Percentiles rank a stretch among this genome's conserved stretches.
Evolutionary conservation across 164 flowering plant species (phyloP).

Genomic region (Aristolochia contorta): DNA sequence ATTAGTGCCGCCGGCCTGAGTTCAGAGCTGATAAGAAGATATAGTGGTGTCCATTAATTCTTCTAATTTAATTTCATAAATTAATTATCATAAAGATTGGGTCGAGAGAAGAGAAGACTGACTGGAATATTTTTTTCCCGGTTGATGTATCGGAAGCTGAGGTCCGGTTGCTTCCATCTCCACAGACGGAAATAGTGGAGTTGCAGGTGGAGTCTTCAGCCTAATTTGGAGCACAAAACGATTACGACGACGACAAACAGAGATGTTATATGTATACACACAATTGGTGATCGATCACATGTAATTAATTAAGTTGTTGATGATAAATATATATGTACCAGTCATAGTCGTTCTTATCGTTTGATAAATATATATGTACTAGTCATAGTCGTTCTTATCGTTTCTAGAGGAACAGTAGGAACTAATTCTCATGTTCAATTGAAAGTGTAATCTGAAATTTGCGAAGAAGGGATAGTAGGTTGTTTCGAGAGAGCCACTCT

Average conservation of each 20-base stretch:
- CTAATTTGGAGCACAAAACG: conserved; percentile 11
- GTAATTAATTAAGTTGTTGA: background rate
- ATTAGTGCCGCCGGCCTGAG: too few relatives aligned
- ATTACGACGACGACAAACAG: background rate
- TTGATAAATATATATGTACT: too few relatives aligned
- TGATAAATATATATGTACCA: too few relatives aligned
- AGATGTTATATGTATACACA: background rate
- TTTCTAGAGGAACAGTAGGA: conserved; percentile 19
- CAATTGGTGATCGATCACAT: background rate
- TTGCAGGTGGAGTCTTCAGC: conserved; percentile 75
- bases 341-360: background rate
- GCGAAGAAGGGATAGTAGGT: too few relatives aligned
- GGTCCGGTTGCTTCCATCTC: conserved; percentile 53
- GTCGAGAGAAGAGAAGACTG: background rate
- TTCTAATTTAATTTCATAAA: too few relatives aligned
- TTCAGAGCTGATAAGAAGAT: too few relatives aligned
- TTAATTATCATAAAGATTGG: too few relatives aligned
- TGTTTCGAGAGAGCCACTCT: too few relatives aligned
- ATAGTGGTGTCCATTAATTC: too few relatives aligned
- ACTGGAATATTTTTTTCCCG: conserved; percentile 27
- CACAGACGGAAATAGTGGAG: conserved; percentile 59
- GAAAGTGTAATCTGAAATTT: too few relatives aligned
- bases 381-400: conserved; percentile 50
- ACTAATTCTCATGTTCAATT: conserved; percentile 35
- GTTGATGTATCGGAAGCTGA: conserved; percentile 25